phyloP scores from a whole-genome alignment of 352 stramenopile genomes.

The Stramenopiles sp. region DNA sequence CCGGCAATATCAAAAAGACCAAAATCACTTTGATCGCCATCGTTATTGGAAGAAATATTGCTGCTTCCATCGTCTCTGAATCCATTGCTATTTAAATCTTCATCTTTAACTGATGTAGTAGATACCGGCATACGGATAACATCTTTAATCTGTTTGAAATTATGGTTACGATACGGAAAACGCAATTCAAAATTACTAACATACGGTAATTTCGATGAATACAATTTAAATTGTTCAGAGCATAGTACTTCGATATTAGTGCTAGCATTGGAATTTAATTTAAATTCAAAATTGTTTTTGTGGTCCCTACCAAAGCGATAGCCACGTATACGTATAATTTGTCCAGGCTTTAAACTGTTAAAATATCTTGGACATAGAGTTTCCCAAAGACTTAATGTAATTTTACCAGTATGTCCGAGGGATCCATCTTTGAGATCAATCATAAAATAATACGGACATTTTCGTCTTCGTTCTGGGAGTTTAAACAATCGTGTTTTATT shows the following conservation, averaged over 20 bases:
- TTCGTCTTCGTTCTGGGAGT: background rate
- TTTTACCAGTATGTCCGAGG: background rate
- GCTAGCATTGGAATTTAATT: background rate
- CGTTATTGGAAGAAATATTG: no score
- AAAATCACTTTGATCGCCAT: no score
- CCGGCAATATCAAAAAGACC: background rate
- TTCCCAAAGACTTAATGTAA: background rate
- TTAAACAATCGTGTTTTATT: background rate
- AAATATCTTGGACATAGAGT: background rate
- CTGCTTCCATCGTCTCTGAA: no score
- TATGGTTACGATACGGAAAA: no score
- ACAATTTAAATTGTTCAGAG: background rate
- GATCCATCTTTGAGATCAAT: background rate
- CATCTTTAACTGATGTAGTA: no score
- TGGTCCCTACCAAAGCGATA: background rate
- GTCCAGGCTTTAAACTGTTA: background rate
- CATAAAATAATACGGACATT: slow-evolving; percentile 6
- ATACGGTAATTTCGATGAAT: background rate
- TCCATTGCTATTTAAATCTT: background rate
- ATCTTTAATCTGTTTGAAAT: background rate
- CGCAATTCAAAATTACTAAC: no score
- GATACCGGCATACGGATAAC: background rate
- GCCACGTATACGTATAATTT: background rate
- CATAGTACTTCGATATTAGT: background rate
- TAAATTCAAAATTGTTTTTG: background rate